A percentile compares a stretch with the other conserved stretches of the same genome.
Evolutionary conservation across 345 rosid species (phyloP).

Genomic region (Microthlaspi erraticum): DNA sequence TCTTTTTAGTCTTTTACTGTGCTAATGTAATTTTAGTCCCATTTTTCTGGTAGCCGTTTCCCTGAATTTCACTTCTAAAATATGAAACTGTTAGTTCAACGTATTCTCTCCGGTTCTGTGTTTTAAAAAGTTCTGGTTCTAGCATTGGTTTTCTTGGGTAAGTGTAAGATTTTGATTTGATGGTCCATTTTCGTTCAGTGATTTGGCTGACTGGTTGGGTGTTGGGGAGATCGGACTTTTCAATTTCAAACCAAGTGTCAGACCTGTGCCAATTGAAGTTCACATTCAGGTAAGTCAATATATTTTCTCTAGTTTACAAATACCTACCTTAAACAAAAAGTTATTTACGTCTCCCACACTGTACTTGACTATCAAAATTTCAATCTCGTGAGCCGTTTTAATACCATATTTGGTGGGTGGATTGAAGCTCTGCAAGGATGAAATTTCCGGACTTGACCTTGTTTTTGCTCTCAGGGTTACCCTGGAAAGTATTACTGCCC

Average conservation of each 20-base stretch:
- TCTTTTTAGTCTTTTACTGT: too few species aligned
- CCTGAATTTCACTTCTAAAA: conserved; percentile 9
- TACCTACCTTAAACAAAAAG: neutral
- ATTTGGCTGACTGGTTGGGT: conserved; percentile 99
- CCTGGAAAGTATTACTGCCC: conserved; percentile 97
- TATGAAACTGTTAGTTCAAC: conserved; percentile 13
- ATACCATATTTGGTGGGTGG: conserved; percentile 22
- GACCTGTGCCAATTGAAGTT: conserved; percentile 99
- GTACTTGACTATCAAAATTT: conserved; percentile 15
- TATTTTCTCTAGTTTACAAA: conserved; percentile 32
- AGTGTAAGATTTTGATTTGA: conserved; percentile 23
- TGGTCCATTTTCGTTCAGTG: conserved; percentile 52
- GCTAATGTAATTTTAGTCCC: too few species aligned
- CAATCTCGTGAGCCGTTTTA: conserved; percentile 1
- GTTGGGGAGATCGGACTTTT: conserved; percentile 90
- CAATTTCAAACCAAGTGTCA: conserved; percentile 98
- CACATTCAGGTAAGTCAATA: conserved; percentile 87
- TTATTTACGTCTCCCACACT: neutral
- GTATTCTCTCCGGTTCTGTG: conserved; percentile 7
- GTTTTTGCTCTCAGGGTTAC: conserved; percentile 72
- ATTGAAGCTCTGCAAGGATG: conserved; percentile 10
- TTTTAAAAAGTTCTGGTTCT: conserved; percentile 14
- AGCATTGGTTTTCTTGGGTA: conserved; percentile 25
- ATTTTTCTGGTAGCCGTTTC: conserved; percentile 1
- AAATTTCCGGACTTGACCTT: conserved; percentile 16